Base-by-base conservation (phyloP, 106 monocot species). In the Alisma plantagoaquatica region DNA sequence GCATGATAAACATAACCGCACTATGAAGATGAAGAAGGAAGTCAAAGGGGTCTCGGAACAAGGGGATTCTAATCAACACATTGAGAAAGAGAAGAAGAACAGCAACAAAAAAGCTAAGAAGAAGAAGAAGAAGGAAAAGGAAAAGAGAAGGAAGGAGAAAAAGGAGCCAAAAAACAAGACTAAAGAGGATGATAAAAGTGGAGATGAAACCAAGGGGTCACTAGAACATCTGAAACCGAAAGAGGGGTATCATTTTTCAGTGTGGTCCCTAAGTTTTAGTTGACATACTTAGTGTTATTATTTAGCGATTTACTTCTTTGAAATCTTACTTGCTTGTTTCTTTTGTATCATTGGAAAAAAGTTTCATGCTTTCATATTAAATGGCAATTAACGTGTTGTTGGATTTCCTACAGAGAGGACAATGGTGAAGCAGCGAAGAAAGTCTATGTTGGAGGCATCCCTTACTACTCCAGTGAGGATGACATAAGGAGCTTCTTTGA, bases 401-500 rank as follows among this genome's bases (percentile, higher is more conserved):
- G n/a, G n/a, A n/a, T n/a, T n/a, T n/a, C n/a, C n/a, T 44, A 35
- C 84, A 98, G 96, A 53, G 85, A 82, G 42, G 49, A 77, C 18
- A 61, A 31, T 50, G 29, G 41, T 4, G 48, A 50, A 49, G 33
- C 24, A 30, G 29, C 29, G 31, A 90, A 76, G 61, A 98, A 90
- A 73, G 66, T 90, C 2, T 98, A 86, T 67, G 98, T 86, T 18
- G 96, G 96, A 30, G 96, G 96, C 47, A 98, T 98, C 29, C 96
- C 96, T n/a, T 98, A 90, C 54, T 98, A 98, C 66, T 98, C 98
- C 0, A 74, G 69, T 24, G 90, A 90, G 60, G 98, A 98, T 57
- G 98, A 98, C 49, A 98, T 98, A 69, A 79, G 69, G 66, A 86
- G 85, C 50, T 98, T 98, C 60, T 98, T 98, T 66, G 76, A 90